Evolutionary conservation across 2,329 filamentous ascomycete species (phyloP), one percentile per base, ranked within the genome.

Genomic region (Zopfia rhizophila): DNA sequence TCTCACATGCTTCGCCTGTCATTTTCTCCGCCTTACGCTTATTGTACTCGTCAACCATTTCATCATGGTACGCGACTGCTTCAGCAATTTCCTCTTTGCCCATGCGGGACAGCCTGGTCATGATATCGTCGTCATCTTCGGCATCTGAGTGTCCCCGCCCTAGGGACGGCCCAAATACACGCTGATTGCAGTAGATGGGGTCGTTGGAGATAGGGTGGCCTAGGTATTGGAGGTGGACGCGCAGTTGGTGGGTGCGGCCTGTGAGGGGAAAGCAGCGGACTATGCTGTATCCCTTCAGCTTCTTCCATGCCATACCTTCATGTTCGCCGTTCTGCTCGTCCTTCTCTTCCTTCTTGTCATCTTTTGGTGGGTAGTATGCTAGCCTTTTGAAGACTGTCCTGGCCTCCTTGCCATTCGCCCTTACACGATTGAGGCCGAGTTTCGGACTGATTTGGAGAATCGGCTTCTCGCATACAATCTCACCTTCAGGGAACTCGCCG

Each of bases 161-260:
- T 0, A 99, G 83, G 7, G 87, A 82, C 1, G 87, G 78, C 0
- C 94, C 94, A 79, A 96, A 99, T 8, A 99, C 94, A 45, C 86
- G 86, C 66, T 90, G 86, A 68, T 99, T 99, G 61, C 90, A 91
- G 71, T 99, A 99, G 60, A 99, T 97, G 6, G 94, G 94, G 66
- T 99, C 94, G 70, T 99, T 99, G 55, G 91, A 87, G 59, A 99
- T 97, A 2, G 94, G 94, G 66, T 97, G 89, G 1, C 94, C 94
- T 3, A 99, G 78, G 70, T 90, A 96, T 68, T 99, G 94, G 12
- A 99, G 80, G 65, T 99, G 94, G 13, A 99, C 94, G 23, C 94
- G 86, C 36, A 99, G 82, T 70, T 99, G 94, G 66, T 99, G 94
- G 10, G 94, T 99, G 38, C 94, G 84, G 1, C 94, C 94, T 0